A percentile compares a stretch with the other conserved stretches of the same genome.
phyloP scores from a whole-genome alignment of 1,284 basidiomycete species.

The Marasmius sp. region DNA sequence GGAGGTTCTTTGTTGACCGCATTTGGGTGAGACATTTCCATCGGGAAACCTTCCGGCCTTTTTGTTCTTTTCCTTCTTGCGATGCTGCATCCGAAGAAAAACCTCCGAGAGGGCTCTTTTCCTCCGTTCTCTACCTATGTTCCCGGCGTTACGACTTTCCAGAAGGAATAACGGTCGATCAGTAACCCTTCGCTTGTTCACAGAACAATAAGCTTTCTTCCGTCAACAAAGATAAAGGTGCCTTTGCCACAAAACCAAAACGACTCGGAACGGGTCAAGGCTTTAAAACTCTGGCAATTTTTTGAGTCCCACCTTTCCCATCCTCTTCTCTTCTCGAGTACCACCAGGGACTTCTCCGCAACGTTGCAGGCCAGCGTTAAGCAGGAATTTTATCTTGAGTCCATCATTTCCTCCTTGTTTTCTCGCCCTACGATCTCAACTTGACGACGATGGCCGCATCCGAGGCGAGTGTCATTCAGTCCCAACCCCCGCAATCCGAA shows the following conservation, averaged over 20 bases:
- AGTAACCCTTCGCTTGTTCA: background rate
- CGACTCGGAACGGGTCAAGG: slow-evolving; percentile 12
- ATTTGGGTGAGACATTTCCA: background rate
- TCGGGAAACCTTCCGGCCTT: background rate
- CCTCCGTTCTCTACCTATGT: slow-evolving; percentile 1
- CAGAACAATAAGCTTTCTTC: background rate
- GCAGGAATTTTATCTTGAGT: background rate
- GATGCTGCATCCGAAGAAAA: background rate
- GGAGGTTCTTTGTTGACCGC: background rate
- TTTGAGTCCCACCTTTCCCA: slow-evolving; percentile 8
- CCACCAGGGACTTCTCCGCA: slow-evolving; percentile 13
- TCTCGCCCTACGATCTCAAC: background rate
- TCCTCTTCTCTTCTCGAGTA: background rate
- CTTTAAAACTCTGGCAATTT: slow-evolving; percentile 15
- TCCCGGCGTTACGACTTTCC: background rate
- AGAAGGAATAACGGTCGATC: background rate
- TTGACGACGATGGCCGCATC: background rate
- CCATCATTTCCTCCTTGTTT: slow-evolving; percentile 11
- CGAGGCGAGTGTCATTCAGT: background rate
- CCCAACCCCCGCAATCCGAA: background rate
- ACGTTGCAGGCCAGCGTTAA: slow-evolving; percentile 30
- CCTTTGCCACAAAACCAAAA: background rate
- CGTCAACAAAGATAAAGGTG: background rate
- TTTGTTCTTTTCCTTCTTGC: background rate
- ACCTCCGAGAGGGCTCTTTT: too few relatives aligned